Conservation (phyloP, 2,329 filamentous ascomycete species). For the Xylariaceae sp. region DNA sequence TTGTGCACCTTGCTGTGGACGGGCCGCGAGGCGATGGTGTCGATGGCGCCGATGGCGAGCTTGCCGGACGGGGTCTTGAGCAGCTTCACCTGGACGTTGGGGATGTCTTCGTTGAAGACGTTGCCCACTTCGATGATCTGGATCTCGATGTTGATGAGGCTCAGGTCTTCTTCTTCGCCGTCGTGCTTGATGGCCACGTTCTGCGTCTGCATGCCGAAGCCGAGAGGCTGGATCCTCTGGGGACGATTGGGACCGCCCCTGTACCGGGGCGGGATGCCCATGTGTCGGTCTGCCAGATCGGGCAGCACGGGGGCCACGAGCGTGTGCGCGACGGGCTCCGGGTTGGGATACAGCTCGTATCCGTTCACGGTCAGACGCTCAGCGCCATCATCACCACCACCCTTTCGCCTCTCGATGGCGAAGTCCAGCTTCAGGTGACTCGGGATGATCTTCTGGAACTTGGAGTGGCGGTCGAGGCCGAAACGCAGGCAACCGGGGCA, state of each 20-base stretch:
- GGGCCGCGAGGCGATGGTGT: slow-evolving; percentile 29
- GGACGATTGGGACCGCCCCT: slow-evolving; percentile 25
- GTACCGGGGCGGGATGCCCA: slow-evolving; percentile 25
- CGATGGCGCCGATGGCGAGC: slow-evolving; percentile 48
- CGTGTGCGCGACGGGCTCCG: slow-evolving; percentile 40
- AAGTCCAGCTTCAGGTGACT: slow-evolving; percentile 51
- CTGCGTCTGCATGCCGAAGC: slow-evolving; percentile 43
- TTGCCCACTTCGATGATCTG: slow-evolving; percentile 56
- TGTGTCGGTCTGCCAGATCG: slow-evolving; percentile 27
- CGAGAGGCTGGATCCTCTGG: slow-evolving; percentile 31
- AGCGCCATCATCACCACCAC: too few species aligned
- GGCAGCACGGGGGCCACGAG: slow-evolving; percentile 43
- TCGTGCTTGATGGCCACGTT: slow-evolving; percentile 39
- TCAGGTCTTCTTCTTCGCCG: slow-evolving; percentile 47
- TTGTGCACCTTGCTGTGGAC: slow-evolving; percentile 28
- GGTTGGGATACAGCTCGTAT: slow-evolving; percentile 52
- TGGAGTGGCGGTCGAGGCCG: slow-evolving; percentile 7
- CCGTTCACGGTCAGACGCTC: slow-evolving; percentile 54
- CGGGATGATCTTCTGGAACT: slow-evolving; percentile 27
- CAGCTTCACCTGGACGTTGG: slow-evolving; percentile 54
- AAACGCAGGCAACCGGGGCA: slow-evolving; percentile 26
- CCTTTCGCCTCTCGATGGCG: slow-evolving; percentile 39
- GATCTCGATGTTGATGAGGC: slow-evolving; percentile 49
- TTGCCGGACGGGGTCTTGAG: slow-evolving; percentile 53
- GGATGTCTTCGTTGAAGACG: slow-evolving; percentile 48